Percentiles rank a stretch among this genome's conserved stretches.
phyloP scores from a whole-genome alignment of 106 monocot genomes.

The Allium fistulosum region DNA sequence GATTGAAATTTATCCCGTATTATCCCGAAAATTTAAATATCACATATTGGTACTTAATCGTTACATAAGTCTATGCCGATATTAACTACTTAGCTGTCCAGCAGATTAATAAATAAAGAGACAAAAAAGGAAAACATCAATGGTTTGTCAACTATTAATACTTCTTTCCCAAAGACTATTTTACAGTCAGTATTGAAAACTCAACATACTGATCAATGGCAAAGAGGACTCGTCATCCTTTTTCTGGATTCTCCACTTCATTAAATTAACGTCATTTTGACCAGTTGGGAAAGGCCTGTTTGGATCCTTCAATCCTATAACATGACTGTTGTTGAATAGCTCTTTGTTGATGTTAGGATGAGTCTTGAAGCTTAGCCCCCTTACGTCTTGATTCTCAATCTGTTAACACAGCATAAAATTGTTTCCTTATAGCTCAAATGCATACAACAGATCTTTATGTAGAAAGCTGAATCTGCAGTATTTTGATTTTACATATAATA shows the following conservation, averaged over 20 bases:
- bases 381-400: slow-evolving; percentile 79
- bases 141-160: no score
- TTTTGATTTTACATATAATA: no score
- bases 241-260: slow-evolving; percentile 99
- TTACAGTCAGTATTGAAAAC: neutral
- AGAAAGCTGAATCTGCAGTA: no score
- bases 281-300: slow-evolving; percentile 93
- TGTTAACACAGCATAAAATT: slow-evolving; percentile 12
- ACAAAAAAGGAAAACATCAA: no score
- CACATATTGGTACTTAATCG: no score
- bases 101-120: no score
- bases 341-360: slow-evolving; percentile 99
- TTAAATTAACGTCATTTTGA: slow-evolving; percentile 88
- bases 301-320: slow-evolving; percentile 85
- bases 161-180: neutral
- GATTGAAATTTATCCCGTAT: no score
- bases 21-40: no score
- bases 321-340: slow-evolving; percentile 74
- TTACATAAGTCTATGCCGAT: no score
- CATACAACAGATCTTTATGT: no score
- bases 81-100: no score
- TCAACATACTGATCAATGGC: slow-evolving; percentile 64
- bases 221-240: slow-evolving; percentile 68
- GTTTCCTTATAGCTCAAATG: no score
- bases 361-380: slow-evolving; percentile 87